These are phyloP conservation scores for Albugo laibachii DNA, from an alignment of 352 stramenopile genomes.

Conservation along the genomic window DNA sequence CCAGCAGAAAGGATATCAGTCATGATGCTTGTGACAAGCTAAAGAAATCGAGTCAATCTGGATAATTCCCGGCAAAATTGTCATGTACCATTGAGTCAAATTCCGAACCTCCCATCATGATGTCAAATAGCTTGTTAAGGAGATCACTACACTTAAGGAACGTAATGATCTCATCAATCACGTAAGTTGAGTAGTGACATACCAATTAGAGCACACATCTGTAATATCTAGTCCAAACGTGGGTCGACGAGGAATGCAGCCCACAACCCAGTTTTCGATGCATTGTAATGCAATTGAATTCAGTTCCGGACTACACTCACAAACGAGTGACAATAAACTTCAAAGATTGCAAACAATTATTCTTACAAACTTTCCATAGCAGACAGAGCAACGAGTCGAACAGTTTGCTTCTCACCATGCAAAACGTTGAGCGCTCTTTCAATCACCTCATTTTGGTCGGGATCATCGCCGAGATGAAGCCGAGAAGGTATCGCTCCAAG, in stretches of 20 bases:
- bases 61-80: not conserved
- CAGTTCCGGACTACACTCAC: slow-evolving; percentile 14
- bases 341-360: not conserved
- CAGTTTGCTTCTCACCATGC: not conserved
- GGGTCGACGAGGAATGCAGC: slow-evolving; percentile 22
- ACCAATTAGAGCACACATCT: slow-evolving; percentile 17
- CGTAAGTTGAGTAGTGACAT: not conserved
- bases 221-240: slow-evolving; percentile 24
- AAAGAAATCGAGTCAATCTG: not conserved
- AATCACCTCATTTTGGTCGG: too few species aligned
- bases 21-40: slow-evolving; percentile 40
- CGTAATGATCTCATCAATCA: not conserved
- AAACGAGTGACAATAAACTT: not conserved
- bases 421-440: not conserved
- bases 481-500: too few species aligned
- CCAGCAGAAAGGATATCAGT: slow-evolving; percentile 12
- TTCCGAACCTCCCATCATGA: slow-evolving; percentile 14
- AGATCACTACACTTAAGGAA: slow-evolving; percentile 11
- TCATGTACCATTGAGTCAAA: slow-evolving; percentile 19
- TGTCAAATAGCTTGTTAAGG: slow-evolving; percentile 18
- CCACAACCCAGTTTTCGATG: slow-evolving; percentile 40
- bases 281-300: slow-evolving; percentile 25
- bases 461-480: too few species aligned
- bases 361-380: not conserved
- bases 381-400: not conserved